These are phyloP conservation scores for Thielaviopsis musarum DNA, from an alignment of 2,329 filamentous ascomycete species.

Conservation along the genomic window DNA sequence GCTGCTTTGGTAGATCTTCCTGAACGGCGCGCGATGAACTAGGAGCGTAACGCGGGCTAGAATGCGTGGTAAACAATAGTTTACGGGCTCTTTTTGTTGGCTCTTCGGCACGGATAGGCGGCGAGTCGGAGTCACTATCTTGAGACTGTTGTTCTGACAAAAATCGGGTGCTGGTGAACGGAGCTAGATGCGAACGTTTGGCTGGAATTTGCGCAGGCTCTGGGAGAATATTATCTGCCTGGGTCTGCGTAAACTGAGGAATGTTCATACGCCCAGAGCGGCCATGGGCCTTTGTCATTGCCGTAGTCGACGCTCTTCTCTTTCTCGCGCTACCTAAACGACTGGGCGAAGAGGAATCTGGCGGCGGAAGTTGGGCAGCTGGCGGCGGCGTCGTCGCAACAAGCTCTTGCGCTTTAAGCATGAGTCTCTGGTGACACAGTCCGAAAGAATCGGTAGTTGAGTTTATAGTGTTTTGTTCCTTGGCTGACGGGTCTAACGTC, in stretches of 20 bases:
- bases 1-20: not conserved
- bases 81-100: not conserved
- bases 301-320: not conserved
- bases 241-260: constrained; percentile 3
- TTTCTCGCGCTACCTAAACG: not conserved
- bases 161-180: not conserved
- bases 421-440: not conserved
- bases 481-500: not conserved
- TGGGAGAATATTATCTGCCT: not conserved
- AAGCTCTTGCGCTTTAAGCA: not conserved
- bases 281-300: not conserved
- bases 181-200: not conserved
- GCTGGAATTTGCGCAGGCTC: not conserved
- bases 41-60: not conserved
- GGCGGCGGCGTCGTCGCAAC: not conserved
- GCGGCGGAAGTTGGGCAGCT: not conserved
- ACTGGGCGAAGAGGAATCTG: not conserved
- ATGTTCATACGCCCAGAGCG: constrained; percentile 8
- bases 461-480: not conserved
- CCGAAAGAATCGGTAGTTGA: not conserved
- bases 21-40: not conserved
- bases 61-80: not conserved
- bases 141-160: not conserved
- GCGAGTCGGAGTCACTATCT: too few relatives aligned
- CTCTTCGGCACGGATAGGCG: not conserved